Percentiles rank a stretch among this genome's conserved stretches.
Conservation (phyloP, 2,329 filamentous ascomycete genomes). For the Trichoderma aggressivum region DNA sequence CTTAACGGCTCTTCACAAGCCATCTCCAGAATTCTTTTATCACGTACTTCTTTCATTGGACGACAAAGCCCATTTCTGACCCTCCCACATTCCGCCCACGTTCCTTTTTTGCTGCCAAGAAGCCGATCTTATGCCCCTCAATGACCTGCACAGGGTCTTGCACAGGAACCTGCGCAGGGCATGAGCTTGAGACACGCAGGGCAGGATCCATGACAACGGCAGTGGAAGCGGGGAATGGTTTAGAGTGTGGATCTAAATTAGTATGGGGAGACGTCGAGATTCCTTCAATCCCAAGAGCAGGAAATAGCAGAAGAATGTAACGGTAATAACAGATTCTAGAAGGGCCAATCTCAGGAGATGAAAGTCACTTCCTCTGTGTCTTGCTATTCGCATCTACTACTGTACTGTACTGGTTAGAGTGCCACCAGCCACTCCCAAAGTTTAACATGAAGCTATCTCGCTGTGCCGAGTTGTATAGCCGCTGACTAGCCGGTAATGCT, state of each 20-base stretch:
- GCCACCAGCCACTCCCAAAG: neutral
- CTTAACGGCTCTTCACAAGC: neutral
- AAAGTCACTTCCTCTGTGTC: neutral
- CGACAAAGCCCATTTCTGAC: neutral
- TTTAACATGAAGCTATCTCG: neutral
- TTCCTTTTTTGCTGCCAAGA: neutral
- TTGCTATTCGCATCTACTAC: neutral
- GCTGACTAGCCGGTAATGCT: neutral
- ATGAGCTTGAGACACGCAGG: conserved; percentile 25
- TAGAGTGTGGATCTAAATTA: neutral
- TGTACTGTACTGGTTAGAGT: neutral
- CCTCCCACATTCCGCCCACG: neutral
- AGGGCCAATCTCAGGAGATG: neutral
- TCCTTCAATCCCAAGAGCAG: neutral
- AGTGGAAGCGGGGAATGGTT: neutral
- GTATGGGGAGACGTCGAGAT: neutral
- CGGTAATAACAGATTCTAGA: neutral
- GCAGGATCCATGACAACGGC: conserved; percentile 14
- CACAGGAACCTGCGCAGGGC: conserved; percentile 3
- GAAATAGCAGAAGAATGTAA: neutral
- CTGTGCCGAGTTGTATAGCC: neutral
- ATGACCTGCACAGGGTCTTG: neutral
- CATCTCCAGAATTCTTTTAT: neutral
- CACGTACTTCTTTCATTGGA: neutral
- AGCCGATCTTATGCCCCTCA: neutral